Base-by-base conservation (phyloP, 345 rosid species). In the Arabidopsis suecica region DNA sequence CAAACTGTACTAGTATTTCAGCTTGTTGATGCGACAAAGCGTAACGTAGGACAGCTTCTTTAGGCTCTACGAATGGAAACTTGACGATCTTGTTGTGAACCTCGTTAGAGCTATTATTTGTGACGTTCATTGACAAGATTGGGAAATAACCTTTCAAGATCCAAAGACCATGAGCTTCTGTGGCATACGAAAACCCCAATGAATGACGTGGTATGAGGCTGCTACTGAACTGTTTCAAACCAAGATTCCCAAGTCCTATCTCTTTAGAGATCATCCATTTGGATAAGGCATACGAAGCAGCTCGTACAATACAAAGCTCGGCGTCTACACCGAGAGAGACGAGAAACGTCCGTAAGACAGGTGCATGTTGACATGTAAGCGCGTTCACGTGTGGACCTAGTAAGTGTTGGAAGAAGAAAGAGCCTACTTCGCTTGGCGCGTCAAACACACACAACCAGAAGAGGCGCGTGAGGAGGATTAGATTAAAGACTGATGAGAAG, bases 131-230 rank as follows among this genome's bases (percentile, higher is more conserved):
- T 13, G 87, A 88, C 55, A 73, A 76, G 36, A 88, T 69, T 0
- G 97, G 95, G 16, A 84, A 82, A 54, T 83, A 88, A 10, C 89
- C 98, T 69, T 91, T 93, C 47, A 89, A 72, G 33, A 76, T 78
- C 98, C 98, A 93, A 44, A 87, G 78, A 23, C 97, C 98, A 71
- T 88, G 88, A 1, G 91, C 87, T 82, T 93, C 98, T 5, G 75
- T 82, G 18, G 92, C 89, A 61, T 91, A 91, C 1, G 93, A 80
- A 34, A 89, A 79, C 5, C 88, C 90, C 9, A 73, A 71, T 3
- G 80, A 68, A 54, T 74, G 86, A 70, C 62, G 56, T 48, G 84
- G 77, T 73, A 9, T 4, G 13, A 83, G 65, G 64, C 68, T 50
- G 47, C 55, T 54, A 11, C 81, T 65, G 44, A 33, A 1, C 12